Percentiles rank a stretch among this genome's conserved stretches.
Conservation (phyloP, 495 filamentous ascomycete species). For the Neurospora tetraspora region DNA sequence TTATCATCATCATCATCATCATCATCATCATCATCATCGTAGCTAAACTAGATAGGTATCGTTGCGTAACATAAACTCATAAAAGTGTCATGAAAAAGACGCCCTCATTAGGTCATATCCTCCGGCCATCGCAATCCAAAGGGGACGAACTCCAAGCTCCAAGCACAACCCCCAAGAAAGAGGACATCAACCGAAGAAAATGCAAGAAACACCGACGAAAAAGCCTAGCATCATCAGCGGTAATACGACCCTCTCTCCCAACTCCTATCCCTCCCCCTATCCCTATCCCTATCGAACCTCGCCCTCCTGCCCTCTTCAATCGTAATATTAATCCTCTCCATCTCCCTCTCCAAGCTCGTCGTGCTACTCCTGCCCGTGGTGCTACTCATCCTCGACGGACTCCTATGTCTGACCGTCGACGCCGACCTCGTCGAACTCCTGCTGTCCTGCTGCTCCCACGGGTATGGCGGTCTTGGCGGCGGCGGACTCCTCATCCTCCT, state of each 20-base stretch:
- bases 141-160: not conserved
- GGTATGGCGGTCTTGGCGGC: not conserved
- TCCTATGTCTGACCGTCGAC: not conserved
- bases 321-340: conserved; percentile 4
- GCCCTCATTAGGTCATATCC: not conserved
- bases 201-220: not conserved
- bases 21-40: not conserved
- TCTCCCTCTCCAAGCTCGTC: conserved; percentile 2
- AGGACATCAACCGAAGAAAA: not conserved
- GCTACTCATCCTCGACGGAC: not conserved
- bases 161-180: not conserved
- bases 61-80: not conserved
- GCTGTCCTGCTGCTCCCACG: not conserved
- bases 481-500: conserved; percentile 2
- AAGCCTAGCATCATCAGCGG: not conserved
- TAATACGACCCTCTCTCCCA: not conserved
- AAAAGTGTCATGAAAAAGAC: not conserved
- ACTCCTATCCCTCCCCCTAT: not conserved
- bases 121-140: not conserved
- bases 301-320: conserved; percentile 1
- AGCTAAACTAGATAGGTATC: not conserved
- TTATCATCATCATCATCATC: not conserved
- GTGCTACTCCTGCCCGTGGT: not conserved
- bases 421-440: not conserved
- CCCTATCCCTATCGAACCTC: not conserved